Evolutionary conservation across 441 rosid species (phyloP).

Genomic region (Populus hybrid): DNA sequence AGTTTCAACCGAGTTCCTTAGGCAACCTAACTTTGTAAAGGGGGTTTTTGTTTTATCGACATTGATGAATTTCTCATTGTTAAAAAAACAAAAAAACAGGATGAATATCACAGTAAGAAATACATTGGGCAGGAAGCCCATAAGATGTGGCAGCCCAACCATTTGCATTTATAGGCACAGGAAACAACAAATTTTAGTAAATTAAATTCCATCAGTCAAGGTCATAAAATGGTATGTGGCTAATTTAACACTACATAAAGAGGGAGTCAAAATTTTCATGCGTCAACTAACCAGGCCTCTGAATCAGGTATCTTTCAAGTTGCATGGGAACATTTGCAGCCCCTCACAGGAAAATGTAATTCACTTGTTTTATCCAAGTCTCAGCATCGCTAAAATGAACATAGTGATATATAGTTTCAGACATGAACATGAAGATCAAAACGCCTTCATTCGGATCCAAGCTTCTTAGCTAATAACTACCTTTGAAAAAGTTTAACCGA

Average conservation of each 20-base stretch:
- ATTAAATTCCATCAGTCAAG: no score
- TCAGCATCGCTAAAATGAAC: no score
- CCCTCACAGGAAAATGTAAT: no score
- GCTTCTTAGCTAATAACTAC: not conserved
- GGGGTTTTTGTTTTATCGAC: not conserved
- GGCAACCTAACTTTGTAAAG: not conserved
- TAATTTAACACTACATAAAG: not conserved
- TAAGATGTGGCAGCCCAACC: not conserved
- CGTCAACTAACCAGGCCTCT: not conserved
- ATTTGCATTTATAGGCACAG: no score
- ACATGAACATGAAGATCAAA: no score
- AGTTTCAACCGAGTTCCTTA: not conserved
- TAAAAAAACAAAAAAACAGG: not conserved
- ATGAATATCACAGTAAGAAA: not conserved
- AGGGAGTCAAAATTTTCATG: not conserved
- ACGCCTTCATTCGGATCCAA: no score
- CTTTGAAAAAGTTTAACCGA: not conserved
- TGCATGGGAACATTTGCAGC: no score
- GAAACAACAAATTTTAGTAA: no score
- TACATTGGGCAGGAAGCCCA: not conserved
- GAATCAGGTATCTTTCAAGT: not conserved
- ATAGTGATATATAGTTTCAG: no score
- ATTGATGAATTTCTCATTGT: not conserved
- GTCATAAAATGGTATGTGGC: no score
- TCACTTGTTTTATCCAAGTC: no score